Base-by-base conservation (phyloP, 2,329 filamentous ascomycete species). In the Sarocladium strictum region DNA sequence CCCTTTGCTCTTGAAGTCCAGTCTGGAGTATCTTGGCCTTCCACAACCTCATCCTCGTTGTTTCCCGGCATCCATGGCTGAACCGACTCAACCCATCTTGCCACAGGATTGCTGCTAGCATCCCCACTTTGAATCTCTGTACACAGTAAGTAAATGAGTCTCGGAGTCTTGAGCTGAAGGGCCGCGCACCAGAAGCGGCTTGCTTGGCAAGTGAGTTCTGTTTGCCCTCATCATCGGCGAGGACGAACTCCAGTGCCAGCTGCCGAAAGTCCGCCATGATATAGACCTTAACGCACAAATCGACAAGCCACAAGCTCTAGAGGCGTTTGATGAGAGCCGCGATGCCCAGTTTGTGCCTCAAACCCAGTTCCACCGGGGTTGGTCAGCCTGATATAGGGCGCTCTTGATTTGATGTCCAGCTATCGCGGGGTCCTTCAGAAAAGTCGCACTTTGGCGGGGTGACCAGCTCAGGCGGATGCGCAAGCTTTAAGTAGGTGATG, bases 81-180 rank as follows among this genome's bases (percentile, higher is more conserved):
- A 54, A 81, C 76, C 33, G 78, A 77, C 45, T 78, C 74, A 26
- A 80, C 78, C 78, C 78, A 81, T 62, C 77, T 75, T 15, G 76
- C 76, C 41, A 81, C 70, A 3, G 75, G 70, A 49, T 75, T 70
- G 49, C 75, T 72, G 58, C 66, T 72, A 38, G 73, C 66, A 0
- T 72, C 59, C 7, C 74, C 69, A 54, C 64, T 66, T 62, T 78
- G 68, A 21, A 81, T 77, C 57, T 73, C 76, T 78, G 37, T 17
- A 21, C 24, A 23, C 5, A 10, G 55, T 65, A 37, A 64, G 47
- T 35, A 51, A 27, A 26, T 58, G 54, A 53, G n/a, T n/a, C 49
- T 56, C 10, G 45, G 10, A 26, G 9, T 9, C 9, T 38, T 10
- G 14, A 32, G 19, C 10, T 21, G 7, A 24, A 49, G n/a, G 5